A percentile compares a stretch with the other conserved stretches of the same genome.
Evolutionary conservation across 768 basidiomycete species (phyloP).

Genomic region (Gloeopeniophorella convolvens): DNA sequence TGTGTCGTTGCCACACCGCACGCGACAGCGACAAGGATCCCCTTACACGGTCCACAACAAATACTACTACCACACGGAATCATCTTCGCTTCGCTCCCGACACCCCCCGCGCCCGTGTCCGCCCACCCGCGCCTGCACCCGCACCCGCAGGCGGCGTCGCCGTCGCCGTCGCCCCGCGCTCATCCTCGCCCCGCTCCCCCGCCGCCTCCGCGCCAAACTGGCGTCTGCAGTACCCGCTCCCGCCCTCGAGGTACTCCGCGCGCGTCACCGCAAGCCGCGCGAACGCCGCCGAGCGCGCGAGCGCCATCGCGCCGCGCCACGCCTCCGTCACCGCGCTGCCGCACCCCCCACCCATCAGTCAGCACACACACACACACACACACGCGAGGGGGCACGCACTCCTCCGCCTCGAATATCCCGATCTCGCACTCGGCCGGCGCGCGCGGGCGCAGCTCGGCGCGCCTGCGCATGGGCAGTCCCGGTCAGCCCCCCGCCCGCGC

Average conservation of each 20-base stretch:
- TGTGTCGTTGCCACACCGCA: too few relatives aligned
- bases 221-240: slow-evolving; percentile 65
- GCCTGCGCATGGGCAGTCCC: too few relatives aligned
- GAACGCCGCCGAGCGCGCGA: slow-evolving; percentile 50
- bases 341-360: too few relatives aligned
- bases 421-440: slow-evolving; percentile 82
- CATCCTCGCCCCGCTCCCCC: slow-evolving; percentile 15
- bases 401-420: slow-evolving; percentile 57
- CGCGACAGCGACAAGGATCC: too few relatives aligned
- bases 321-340: slow-evolving; percentile 64
- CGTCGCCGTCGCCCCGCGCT: slow-evolving; percentile 2
- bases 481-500: background rate
- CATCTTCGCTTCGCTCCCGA: slow-evolving; percentile 20
- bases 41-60: background rate
- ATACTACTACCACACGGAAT: background rate
- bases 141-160: background rate
- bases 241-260: slow-evolving; percentile 80
- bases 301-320: slow-evolving; percentile 53
- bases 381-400: slow-evolving; percentile 51
- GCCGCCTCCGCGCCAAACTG: slow-evolving; percentile 43
- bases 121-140: too few relatives aligned
- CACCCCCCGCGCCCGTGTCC: slow-evolving; percentile 17
- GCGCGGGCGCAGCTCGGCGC: slow-evolving; percentile 66
- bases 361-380: slow-evolving; percentile 10
- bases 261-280: slow-evolving; percentile 54